Base-by-base conservation (phyloP, 768 basidiomycete species). In the Rossbeevera mucosa region DNA sequence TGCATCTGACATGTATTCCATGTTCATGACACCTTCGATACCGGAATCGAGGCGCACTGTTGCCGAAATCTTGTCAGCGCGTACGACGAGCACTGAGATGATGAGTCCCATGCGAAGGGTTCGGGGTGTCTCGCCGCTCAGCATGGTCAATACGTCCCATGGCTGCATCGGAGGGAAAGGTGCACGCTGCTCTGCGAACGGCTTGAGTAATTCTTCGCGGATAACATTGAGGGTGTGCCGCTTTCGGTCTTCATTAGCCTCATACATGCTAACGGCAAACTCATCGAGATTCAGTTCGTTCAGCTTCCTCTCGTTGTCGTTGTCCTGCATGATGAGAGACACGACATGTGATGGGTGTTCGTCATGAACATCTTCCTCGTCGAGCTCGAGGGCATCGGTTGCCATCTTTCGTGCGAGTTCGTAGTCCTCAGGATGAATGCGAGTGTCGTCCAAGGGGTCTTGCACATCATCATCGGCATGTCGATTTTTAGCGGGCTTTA, bases 351-450 rank as follows among this genome's bases (percentile, higher is more conserved):
- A 98, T 24, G 94, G 90, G 65, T 95, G 90, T 61, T 89, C 84
- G 58, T 91, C 91, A 51, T 90, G 89, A 29, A 93, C 79, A 71
- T 99, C 96, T 68, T 98, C 96, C 62, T 95, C 94, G 59, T 99
- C 96, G n/a, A 92, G 79, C 64, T 97, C 96, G 13, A 98, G 79
- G 5, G 95, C 93, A 69, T 97, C 94, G 18, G 91, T 90, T 31
- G 95, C 95, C 94, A 99, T 96, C 75, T 98, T 97, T 30, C 92
- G 85, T 4, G 96, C 95, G 33, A 98, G 78, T 59, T 97, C 94
- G 64, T 98, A 99, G 71, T 99, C 96, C 66, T 95, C 91, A 6
- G 92, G 92, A 64, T 99, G 96, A 48, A 99, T 91, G 18, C 96
- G 89, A 31, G 94, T 98, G 63, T 85, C 85, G 64, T 99, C 96